Conservation (phyloP, 2,329 filamentous ascomycete species). For the Fusarium domesticum region DNA sequence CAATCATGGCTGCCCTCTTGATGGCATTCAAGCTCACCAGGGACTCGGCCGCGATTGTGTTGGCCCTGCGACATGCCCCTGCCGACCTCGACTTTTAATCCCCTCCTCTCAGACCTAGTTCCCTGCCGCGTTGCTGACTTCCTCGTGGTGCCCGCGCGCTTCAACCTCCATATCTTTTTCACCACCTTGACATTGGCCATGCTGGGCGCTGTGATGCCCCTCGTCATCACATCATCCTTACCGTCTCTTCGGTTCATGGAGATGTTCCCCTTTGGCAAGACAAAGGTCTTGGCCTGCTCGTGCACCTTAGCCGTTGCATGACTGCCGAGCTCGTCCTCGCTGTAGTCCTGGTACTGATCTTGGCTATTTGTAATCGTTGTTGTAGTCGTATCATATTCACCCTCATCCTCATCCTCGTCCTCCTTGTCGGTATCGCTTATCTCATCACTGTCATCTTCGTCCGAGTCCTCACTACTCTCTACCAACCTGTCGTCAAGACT, state of each 20-base stretch:
- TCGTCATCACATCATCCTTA: not conserved
- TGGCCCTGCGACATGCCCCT: conserved; percentile 9
- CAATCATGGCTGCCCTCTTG: conserved; percentile 7
- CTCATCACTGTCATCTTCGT: conserved; percentile 7
- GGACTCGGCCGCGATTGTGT: not conserved
- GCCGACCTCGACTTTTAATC: not conserved
- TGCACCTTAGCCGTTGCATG: conserved; percentile 5
- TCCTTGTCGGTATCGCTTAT: conserved; percentile 9
- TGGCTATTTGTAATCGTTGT: conserved; percentile 11
- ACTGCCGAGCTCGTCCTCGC: conserved; percentile 23
- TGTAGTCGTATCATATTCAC: conserved; percentile 12
- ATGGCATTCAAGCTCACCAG: not conserved
- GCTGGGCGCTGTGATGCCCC: conserved; percentile 1
- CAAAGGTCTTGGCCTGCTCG: not conserved
- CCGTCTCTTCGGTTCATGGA: not conserved
- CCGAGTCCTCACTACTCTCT: conserved; percentile 13
- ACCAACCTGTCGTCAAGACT: conserved; percentile 4
- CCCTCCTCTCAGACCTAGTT: conserved; percentile 8
- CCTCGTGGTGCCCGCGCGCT: conserved; percentile 15
- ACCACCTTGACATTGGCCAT: not conserved
- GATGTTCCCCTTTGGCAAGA: not conserved
- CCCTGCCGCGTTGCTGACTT: conserved; percentile 2
- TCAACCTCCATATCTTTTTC: conserved; percentile 11
- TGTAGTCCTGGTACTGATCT: conserved; percentile 11
- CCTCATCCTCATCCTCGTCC: conserved; percentile 5